phyloP scores from a whole-genome alignment of 2,329 filamentous ascomycete species.

The Aschersonia sp. region DNA sequence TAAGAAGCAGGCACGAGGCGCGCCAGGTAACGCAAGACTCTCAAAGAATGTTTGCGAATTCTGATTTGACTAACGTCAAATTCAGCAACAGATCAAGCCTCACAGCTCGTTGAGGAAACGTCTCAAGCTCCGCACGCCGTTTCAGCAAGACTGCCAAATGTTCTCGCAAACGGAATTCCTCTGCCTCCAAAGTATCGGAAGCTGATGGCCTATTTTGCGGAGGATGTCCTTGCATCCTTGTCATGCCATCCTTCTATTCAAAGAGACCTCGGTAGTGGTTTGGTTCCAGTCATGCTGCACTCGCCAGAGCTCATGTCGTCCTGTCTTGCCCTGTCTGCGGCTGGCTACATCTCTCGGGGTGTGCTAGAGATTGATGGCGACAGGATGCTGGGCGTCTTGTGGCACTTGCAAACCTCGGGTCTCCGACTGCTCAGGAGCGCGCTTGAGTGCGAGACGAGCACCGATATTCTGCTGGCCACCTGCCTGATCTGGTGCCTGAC shows the following conservation, averaged over 20 bases:
- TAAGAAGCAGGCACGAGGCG: neutral
- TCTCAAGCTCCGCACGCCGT: neutral
- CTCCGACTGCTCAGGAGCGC: conserved; percentile 10
- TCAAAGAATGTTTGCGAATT: too few relatives aligned
- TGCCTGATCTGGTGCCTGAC: conserved; percentile 16
- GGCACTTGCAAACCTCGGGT: conserved; percentile 11
- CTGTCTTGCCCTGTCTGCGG: conserved; percentile 11
- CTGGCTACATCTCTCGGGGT: conserved; percentile 11
- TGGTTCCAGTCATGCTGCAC: conserved; percentile 11
- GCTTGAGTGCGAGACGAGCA: conserved; percentile 7
- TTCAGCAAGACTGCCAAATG: conserved; percentile 4
- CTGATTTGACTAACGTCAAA: too few relatives aligned
- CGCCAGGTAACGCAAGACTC: too few relatives aligned
- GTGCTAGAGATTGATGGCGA: conserved; percentile 9
- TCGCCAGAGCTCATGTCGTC: conserved; percentile 14
- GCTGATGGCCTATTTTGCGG: conserved; percentile 11
- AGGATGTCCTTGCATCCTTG: conserved; percentile 11
- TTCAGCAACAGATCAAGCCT: too few relatives aligned
- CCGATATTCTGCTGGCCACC: conserved; percentile 11
- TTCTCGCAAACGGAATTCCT: conserved; percentile 10
- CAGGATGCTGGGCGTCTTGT: conserved; percentile 7
- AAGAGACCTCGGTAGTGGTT: conserved; percentile 10
- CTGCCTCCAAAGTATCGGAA: conserved; percentile 10
- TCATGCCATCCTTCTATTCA: conserved; percentile 13
- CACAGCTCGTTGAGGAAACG: neutral